Evolutionary conservation across 129 eudicot species (phyloP), one percentile per base, ranked within the genome.

Genomic region (Lactuca saligna): DNA sequence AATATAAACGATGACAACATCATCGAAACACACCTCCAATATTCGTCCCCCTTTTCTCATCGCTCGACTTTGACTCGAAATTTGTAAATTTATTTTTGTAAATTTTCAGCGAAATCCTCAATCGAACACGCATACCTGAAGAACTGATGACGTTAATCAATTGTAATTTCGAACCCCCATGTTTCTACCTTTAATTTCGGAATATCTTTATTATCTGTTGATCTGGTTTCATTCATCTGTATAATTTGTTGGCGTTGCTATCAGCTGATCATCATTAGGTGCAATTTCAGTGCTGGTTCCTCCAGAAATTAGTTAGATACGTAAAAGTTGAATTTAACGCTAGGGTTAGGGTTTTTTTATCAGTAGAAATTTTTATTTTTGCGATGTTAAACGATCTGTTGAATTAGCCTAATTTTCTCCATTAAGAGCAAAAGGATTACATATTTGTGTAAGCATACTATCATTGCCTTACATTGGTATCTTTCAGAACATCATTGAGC

Each of bases 151-250:
- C 79, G 38, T 41, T 50, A 67, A 62, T 61, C 61, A 59, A 71
- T 42, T 69, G 88, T 87, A 87, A 87, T 83, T 76, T 32, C 84
- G 70, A 39, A 44, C 68, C 81, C 57, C 63, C 38, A 68, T 82
- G 25, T 77, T 54, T 64, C 68, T 1, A 29, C 29, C 31, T 62
- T 58, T 62, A 32, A 53, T 71, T 71, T 63, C 41, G 50, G 59
- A 4, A 70, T 76, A 17, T 44, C 3, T 71, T 57, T 8, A 42
- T 50, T 67, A 39, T 62, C 37, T 59, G 60, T 44, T 46, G 63
- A 65, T 75, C 54, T 77, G 16, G 13, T 73, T 16, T 61, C 41
- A 8, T 53, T 65, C 20, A 31, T 65, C 42, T 75, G 39, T 55
- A 6, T 35, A 48, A 38, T 66, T 49, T 50, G 38, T 70, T 61